Evolutionary conservation across 2,329 filamentous ascomycete genomes (phyloP), one percentile per base, ranked within the genome.

Genomic region (Alternaria infectoria): DNA sequence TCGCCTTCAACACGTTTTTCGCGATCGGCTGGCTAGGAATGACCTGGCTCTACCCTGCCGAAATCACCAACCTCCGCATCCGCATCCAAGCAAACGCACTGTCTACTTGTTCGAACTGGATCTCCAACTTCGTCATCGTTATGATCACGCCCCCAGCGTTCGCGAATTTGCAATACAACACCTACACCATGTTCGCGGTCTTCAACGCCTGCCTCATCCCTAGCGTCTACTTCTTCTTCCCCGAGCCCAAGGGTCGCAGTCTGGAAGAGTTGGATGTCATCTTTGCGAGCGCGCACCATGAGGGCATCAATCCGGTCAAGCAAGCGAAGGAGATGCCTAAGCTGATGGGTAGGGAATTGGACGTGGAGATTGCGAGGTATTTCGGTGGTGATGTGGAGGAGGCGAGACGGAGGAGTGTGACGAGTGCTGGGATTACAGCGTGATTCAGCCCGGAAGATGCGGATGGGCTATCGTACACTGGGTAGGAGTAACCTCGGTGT

Each of bases 51-150:
- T 90, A 90, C 59, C 89, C 88, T 0, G 89, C 90, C 3, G 90
- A 93, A 74, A 92, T 92, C 63, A 92, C 91, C 70, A 90, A 90
- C 0, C 79, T 92, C 0, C 85, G 89, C 62, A 85, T 91, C 2
- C 86, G 91, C n/a, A 90, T 90, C 4, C 89, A 90, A 69, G 91
- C 90, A 11, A 93, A 93, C 64, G 89, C 90, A 0, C 66, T 36
- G 15, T 59, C 44, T 8, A 62, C 64, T 0, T 61, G 60, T 19
- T 61, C 57, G 0, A 67, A 68, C 44, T 64, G 63, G 62, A 46
- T 61, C 6, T 61, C 58, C 6, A 67, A 87, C 88, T 89, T 89
- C 75, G 77, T 89, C 69, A 86, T 90, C 21, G 88, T 89, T 61
- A 87, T 89, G 83, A 86, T 89, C 63, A 88, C 86, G 0, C 87